A percentile compares a stretch with the other conserved stretches of the same genome.
phyloP scores from a whole-genome alignment of 495 filamentous ascomycete genomes.

The Podospora anserina region DNA sequence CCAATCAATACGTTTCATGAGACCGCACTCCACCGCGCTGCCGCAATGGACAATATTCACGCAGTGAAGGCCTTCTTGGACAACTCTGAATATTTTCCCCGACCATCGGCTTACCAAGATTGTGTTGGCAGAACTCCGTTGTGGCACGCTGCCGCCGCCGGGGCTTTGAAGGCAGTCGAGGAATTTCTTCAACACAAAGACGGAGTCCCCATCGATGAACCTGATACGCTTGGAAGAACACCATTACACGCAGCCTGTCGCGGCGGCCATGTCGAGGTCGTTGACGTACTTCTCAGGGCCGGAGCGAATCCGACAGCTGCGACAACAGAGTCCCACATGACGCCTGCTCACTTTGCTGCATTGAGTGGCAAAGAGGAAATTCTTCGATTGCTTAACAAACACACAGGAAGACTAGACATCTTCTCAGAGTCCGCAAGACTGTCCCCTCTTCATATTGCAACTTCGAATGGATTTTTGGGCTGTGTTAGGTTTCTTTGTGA shows the following conservation, averaged over 20 bases:
- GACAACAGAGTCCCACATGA: neutral
- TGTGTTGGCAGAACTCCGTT: conserved; percentile 7
- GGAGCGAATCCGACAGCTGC: neutral
- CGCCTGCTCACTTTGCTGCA: neutral
- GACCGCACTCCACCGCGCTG: conserved; percentile 3
- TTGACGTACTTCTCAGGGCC: neutral
- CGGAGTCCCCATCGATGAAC: neutral
- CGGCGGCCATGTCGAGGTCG: neutral
- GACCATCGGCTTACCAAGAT: neutral
- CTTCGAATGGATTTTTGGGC: neutral
- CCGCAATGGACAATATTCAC: neutral
- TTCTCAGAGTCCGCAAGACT: neutral
- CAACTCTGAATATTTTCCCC: neutral
- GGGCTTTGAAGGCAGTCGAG: neutral
- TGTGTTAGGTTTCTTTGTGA: conserved; percentile 1
- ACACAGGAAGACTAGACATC: neutral
- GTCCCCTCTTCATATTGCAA: conserved; percentile 1
- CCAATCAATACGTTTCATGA: neutral
- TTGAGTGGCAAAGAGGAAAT: neutral
- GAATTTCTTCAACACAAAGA: neutral
- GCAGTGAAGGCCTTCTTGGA: conserved; percentile 1
- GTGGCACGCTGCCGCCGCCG: conserved; percentile 10
- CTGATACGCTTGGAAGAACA: neutral
- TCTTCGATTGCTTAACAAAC: neutral
- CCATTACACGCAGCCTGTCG: conserved; percentile 1